Percentiles rank a stretch among this genome's conserved stretches.
phyloP scores from a whole-genome alignment of 345 rosid species.

The rapeseed (Brassica napus) region Da-Ae NC_063444.1:23290001-23290500 shows the following conservation, averaged over 20 bases:
- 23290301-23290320: background rate
- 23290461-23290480: background rate
- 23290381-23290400: background rate
- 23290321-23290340: background rate
- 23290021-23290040: no score
- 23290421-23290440: background rate
- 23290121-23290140: background rate
- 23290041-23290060: no score
- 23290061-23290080: no score
- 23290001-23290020: no score
- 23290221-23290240: no score
- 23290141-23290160: background rate
- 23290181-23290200: background rate
- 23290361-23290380: background rate
- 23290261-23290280: background rate
- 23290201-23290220: no score
- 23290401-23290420: background rate
- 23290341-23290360: background rate
- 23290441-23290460: background rate
- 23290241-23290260: background rate
- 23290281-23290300: background rate
- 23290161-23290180: background rate
- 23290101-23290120: no score
- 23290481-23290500: conserved; percentile 21
- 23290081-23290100: no score